These are phyloP conservation scores for Scenedesmus sp. DNA, from an alignment of 163 green algal genomes.

Conservation along the genomic window DNA sequence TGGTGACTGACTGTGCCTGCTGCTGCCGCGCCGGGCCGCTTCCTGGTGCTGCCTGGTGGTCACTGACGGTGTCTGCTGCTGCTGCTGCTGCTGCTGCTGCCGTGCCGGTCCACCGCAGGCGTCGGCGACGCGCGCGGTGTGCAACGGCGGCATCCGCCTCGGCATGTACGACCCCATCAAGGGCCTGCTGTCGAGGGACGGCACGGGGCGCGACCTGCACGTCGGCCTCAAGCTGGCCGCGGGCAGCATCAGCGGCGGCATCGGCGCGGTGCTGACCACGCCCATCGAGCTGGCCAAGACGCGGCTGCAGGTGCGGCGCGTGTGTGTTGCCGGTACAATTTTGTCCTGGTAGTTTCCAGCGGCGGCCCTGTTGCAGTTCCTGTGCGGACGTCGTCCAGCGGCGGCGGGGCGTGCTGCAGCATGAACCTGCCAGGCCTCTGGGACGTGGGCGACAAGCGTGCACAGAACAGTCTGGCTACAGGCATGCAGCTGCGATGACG, in stretches of 20 bases:
- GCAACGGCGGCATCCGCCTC: conserved; percentile 47
- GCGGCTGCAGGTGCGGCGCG: conserved; percentile 29
- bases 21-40: too few relatives aligned
- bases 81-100: neutral
- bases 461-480: too few relatives aligned
- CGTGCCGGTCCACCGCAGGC: neutral
- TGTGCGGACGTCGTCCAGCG: too few relatives aligned
- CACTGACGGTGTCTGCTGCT: too few relatives aligned
- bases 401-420: too few relatives aligned
- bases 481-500: too few relatives aligned
- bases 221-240: conserved; percentile 45
- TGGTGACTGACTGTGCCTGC: too few relatives aligned
- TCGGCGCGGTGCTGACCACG: conserved; percentile 47
- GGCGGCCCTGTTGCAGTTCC: neutral
- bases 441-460: too few relatives aligned
- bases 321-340: neutral
- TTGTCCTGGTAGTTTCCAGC: neutral
- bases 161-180: conserved; percentile 52
- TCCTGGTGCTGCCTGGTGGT: neutral
- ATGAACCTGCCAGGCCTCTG: too few relatives aligned
- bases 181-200: conserved; percentile 9
- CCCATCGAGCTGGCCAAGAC: conserved; percentile 49
- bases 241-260: conserved; percentile 43
- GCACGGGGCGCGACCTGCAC: conserved; percentile 26
- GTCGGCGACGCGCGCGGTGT: conserved; percentile 31